These are phyloP conservation scores for Melaleuca alternifolia DNA, from an alignment of 345 rosid species.

Conservation along the genomic window DNA sequence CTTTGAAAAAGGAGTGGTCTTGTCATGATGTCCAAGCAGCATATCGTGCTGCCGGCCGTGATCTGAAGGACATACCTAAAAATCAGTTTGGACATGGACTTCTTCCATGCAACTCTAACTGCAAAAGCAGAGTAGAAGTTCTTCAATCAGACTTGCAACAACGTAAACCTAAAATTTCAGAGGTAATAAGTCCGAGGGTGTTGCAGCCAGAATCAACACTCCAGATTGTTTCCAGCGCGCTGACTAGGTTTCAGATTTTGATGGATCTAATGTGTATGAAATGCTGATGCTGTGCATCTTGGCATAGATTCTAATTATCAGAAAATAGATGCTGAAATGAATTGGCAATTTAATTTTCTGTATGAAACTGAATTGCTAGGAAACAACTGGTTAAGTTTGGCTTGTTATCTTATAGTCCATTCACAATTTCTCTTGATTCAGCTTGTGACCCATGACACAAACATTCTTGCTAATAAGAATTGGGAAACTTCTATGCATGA, in stretches of 20 bases:
- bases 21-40: slow-evolving; percentile 83
- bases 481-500: neutral
- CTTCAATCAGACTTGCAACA: slow-evolving; percentile 47
- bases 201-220: neutral
- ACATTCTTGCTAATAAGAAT: neutral
- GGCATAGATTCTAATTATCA: neutral
- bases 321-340: neutral
- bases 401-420: neutral
- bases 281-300: neutral
- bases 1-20: slow-evolving; percentile 77
- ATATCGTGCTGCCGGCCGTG: slow-evolving; percentile 29
- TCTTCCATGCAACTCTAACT: slow-evolving; percentile 61
- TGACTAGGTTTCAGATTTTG: neutral
- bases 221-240: neutral
- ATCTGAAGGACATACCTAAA: slow-evolving; percentile 56
- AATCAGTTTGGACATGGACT: slow-evolving; percentile 71
- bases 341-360: neutral
- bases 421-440: neutral
- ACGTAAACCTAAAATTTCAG: slow-evolving; percentile 47
- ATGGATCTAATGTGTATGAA: neutral
- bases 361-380: neutral
- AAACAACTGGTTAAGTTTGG: neutral
- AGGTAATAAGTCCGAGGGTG: slow-evolving; percentile 42
- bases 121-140: slow-evolving; percentile 50
- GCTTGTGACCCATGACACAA: neutral